Base-by-base conservation (phyloP, 108 stramenopile genomes). In the Fistulifera pelliculosa region DNA sequence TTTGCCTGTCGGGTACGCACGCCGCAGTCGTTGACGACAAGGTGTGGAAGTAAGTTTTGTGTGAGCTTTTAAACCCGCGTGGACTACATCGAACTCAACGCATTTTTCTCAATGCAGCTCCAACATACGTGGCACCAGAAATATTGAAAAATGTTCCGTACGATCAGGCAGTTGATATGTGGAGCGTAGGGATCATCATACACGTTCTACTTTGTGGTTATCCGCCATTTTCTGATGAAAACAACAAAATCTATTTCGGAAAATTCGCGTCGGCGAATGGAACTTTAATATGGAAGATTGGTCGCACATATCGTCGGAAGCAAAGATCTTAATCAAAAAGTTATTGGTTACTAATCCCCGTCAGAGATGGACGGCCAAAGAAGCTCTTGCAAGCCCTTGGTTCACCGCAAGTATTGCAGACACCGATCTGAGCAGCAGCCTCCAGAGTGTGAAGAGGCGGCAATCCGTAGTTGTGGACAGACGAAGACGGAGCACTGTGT, bases 171-270 rank as follows among this genome's bases (percentile, higher is more conserved):
- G 87, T 80, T 7, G 97, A 98, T 69, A 78, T 90, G 66, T 98
- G 97, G 97, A 83, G 83, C 60, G 64, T 95, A 1, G 97, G 97
- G 27, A 89, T 96, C 8, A 85, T 98, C 55, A 62, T 86, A 16
- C 96, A 83, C 68, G 90, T 94, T 27, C 57, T 97, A 12, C 74
- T 99, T 0, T 92, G 78, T 39, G 98, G 90, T 1, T 80, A 83
- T 45, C 75, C 74, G 2, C 79, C 79, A 0, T 80, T 80, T 52
- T 27, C 41, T 24, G 62, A 60, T 21, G 74, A 75, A 11, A 64
- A 64, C 27, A 71, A 80, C 52, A 61, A 56, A 39, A 56, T 65
- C 16, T 65, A 75, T 80, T 80, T 56, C 50, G 53, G 17, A 52
- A 58, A 13, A 73, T 80, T 41, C 66, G 71, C 22, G 21, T 35